Evolutionary conservation across 176 grass and related monocot genomes (phyloP).

Genomic region (barley (Hordeum vulgare)): MorexV3_pseudomolecules_assembly NC_058519.1:500508481-500508980

Average conservation of each 20-base stretch:
- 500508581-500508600: not conserved
- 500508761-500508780: too few species aligned
- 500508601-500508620: not conserved
- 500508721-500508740: not conserved
- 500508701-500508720: not conserved
- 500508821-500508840: too few species aligned
- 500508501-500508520: slow-evolving; percentile 39
- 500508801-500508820: too few species aligned
- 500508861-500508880: too few species aligned
- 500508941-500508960: too few species aligned
- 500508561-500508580: rapidly evolving
- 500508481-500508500: slow-evolving; percentile 87
- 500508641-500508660: rapidly evolving
- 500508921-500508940: too few species aligned
- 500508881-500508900: too few species aligned
- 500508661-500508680: not conserved
- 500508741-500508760: too few species aligned
- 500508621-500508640: not conserved
- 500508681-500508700: not conserved
- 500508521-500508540: not conserved
- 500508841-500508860: too few species aligned
- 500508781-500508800: too few species aligned
- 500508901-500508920: too few species aligned
- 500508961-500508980: too few species aligned
- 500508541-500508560: not conserved